Evolutionary conservation across 2,329 filamentous ascomycete genomes (phyloP).

Genomic region (Colletotrichum kahawae): DNA sequence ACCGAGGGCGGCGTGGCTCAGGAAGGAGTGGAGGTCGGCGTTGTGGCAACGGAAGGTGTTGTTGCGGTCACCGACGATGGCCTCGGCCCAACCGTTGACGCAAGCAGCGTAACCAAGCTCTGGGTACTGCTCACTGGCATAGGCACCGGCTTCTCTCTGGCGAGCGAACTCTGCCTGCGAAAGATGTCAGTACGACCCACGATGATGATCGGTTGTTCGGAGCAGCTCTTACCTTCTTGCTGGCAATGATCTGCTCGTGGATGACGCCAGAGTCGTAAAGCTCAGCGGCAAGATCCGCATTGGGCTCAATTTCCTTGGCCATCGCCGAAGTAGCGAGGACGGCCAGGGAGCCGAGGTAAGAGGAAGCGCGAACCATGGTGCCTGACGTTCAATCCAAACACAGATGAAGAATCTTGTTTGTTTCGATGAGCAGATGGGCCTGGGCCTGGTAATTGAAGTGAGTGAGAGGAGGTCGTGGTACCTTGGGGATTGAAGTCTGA

Average conservation of each 20-base stretch:
- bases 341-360: slow-evolving; percentile 21
- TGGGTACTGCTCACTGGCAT: slow-evolving; percentile 39
- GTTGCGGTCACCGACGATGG: slow-evolving; percentile 47
- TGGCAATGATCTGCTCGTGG: slow-evolving; percentile 21
- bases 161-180: slow-evolving; percentile 11
- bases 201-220: no score
- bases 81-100: slow-evolving; percentile 46
- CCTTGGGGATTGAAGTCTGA: not conserved
- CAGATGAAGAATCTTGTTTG: not conserved
- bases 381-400: slow-evolving; percentile 1
- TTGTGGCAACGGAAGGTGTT: slow-evolving; percentile 55
- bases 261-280: slow-evolving; percentile 21
- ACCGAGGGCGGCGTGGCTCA: slow-evolving; percentile 58
- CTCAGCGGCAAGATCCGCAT: slow-evolving; percentile 20
- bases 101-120: slow-evolving; percentile 44
- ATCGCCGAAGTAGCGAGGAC: slow-evolving; percentile 22
- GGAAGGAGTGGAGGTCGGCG: slow-evolving; percentile 59
- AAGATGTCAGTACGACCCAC: not conserved
- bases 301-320: slow-evolving; percentile 21
- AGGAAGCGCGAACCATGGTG: slow-evolving; percentile 21
- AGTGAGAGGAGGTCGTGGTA: not conserved
- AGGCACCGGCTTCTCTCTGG: slow-evolving; percentile 19
- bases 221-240: slow-evolving; percentile 17
- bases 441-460: not conserved
- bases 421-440: not conserved